Conservation (phyloP, 345 rosid genomes). For the Melaleuca alternifolia region DNA sequence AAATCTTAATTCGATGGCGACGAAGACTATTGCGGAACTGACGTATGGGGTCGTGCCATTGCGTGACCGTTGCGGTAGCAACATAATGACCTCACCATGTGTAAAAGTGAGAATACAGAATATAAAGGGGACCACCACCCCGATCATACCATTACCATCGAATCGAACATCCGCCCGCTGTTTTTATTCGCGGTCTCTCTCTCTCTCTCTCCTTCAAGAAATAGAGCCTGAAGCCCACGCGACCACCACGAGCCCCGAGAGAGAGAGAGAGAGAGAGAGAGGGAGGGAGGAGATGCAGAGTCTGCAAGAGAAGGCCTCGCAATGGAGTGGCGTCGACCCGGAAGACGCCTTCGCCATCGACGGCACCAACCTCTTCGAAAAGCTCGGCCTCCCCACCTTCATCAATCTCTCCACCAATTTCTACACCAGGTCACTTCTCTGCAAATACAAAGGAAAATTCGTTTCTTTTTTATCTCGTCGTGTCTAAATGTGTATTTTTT, state of each 20-base stretch:
- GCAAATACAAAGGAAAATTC: background rate
- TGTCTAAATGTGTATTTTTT: background rate
- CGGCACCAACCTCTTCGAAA: slow-evolving; percentile 56
- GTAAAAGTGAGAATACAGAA: background rate
- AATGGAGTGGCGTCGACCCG: slow-evolving; percentile 71
- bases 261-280: background rate
- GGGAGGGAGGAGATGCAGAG: slow-evolving; percentile 40
- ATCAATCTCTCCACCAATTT: slow-evolving; percentile 82
- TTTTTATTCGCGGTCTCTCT: background rate
- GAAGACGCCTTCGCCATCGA: slow-evolving; percentile 82
- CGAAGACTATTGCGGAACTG: too few species aligned
- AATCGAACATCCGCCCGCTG: background rate
- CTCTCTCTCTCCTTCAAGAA: background rate
- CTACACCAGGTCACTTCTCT: slow-evolving; percentile 50
- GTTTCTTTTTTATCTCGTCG: background rate
- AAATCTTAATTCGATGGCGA: too few species aligned
- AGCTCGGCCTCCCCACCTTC: slow-evolving; percentile 75
- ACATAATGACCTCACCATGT: background rate
- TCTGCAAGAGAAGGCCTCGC: slow-evolving; percentile 71
- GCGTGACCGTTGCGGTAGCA: background rate
- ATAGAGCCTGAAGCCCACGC: background rate
- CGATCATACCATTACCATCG: background rate
- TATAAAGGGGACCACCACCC: background rate
- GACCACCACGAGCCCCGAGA: background rate
- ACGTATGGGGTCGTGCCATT: background rate